Conservation (phyloP, 1,284 basidiomycete genomes). For the Cerioporus squamosus region DNA sequence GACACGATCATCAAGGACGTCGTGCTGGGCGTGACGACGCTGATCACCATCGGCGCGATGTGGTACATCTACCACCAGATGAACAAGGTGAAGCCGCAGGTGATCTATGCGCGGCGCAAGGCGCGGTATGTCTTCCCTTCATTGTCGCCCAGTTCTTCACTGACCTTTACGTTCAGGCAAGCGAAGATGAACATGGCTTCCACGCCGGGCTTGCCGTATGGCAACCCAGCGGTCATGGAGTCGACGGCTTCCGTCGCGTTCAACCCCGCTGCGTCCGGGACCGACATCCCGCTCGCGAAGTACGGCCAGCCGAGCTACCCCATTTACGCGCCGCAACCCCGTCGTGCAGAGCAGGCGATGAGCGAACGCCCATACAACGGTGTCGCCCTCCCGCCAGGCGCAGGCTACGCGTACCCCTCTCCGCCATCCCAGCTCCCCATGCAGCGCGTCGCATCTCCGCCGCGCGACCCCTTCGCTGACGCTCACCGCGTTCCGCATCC, state of each 20-base stretch:
- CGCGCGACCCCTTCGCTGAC: constrained; percentile 20
- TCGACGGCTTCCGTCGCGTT: constrained; percentile 37
- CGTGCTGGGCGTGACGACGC: constrained; percentile 64
- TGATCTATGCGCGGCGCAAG: constrained; percentile 72
- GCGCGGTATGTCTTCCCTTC: constrained; percentile 3
- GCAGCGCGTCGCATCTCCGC: constrained; percentile 3
- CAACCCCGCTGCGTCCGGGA: constrained; percentile 43
- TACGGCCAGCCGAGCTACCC: constrained; percentile 30
- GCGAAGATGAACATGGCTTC: constrained; percentile 43
- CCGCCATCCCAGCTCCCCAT: neutral
- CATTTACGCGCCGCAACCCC: constrained; percentile 41
- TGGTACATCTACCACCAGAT: constrained; percentile 84
- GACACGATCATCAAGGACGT: constrained; percentile 56
- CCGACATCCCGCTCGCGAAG: constrained; percentile 45
- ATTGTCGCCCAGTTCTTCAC: too few species aligned
- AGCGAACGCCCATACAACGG: constrained; percentile 5
- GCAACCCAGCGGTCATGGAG: constrained; percentile 27
- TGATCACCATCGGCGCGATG: constrained; percentile 78
- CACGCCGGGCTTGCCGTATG: constrained; percentile 36
- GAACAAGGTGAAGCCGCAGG: constrained; percentile 70
- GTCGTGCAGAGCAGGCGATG: constrained; percentile 28
- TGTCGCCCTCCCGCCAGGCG: constrained; percentile 17
- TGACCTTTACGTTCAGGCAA: constrained; percentile 41
- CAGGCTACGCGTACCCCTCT: constrained; percentile 17
- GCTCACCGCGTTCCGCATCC: constrained; percentile 8